Conservation (phyloP, 2,329 filamentous ascomycete species). For the Xylaria digitata region DNA sequence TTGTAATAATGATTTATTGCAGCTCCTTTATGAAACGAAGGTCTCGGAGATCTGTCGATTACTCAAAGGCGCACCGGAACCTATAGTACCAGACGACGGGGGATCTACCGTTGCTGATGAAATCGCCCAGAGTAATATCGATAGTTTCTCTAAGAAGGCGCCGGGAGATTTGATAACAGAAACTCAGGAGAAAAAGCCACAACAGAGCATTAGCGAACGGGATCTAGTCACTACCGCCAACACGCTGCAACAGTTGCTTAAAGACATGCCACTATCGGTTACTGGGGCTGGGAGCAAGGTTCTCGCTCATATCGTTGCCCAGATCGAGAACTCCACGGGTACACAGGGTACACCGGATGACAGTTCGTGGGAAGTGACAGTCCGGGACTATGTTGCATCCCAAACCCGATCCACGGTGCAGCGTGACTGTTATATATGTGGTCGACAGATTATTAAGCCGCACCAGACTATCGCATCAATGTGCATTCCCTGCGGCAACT, state of each 20-base stretch:
- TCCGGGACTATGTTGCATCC: conserved; percentile 10
- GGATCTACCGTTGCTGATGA: conserved; percentile 9
- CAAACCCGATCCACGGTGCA: neutral
- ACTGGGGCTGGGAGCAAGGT: conserved; percentile 6
- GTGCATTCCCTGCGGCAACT: conserved; percentile 29
- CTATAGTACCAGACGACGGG: neutral
- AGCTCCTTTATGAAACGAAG: conserved; percentile 27
- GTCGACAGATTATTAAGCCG: conserved; percentile 4
- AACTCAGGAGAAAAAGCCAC: neutral
- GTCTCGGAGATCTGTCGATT: conserved; percentile 19
- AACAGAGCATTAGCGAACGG: neutral
- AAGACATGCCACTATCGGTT: conserved; percentile 8
- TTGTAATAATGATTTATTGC: conserved; percentile 11
- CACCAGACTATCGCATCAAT: conserved; percentile 21
- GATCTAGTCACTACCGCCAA: conserved; percentile 24
- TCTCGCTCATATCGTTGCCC: conserved; percentile 14
- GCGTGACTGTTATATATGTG: conserved; percentile 30
- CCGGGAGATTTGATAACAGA: neutral
- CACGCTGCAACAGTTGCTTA: conserved; percentile 19
- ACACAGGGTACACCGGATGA: neutral
- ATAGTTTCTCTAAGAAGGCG: neutral
- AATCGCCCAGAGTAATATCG: neutral
- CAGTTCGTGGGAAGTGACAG: conserved; percentile 16
- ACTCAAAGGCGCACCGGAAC: conserved; percentile 10
- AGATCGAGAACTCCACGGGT: neutral